Conservation (phyloP, 768 basidiomycete genomes). For the Agrocybe chaxingu region DNA sequence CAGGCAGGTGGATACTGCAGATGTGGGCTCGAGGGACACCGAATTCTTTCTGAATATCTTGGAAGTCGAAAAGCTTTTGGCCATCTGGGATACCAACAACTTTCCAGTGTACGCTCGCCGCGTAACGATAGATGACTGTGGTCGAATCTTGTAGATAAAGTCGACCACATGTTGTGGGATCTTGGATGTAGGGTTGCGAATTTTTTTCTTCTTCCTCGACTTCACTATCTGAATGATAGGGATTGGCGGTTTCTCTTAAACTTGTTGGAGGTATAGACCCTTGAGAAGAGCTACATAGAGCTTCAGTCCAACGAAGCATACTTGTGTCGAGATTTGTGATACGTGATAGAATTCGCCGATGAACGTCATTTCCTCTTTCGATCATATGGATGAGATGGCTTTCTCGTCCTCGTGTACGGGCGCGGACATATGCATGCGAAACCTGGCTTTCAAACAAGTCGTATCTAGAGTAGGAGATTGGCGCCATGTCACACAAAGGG, state of each 20-base stretch:
- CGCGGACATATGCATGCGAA: conserved; percentile 53
- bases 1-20: conserved; percentile 49
- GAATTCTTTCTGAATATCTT: conserved; percentile 29
- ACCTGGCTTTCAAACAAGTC: conserved; percentile 62
- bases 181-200: conserved; percentile 40
- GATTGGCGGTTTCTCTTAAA: conserved; percentile 34
- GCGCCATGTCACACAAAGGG: not conserved
- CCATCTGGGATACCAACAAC: conserved; percentile 9
- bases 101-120: conserved; percentile 18
- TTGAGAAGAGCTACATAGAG: conserved; percentile 32
- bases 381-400: conserved; percentile 62
- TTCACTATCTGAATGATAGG: conserved; percentile 49
- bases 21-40: conserved; percentile 21
- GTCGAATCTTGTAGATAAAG: conserved; percentile 60
- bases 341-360: conserved; percentile 49
- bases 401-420: conserved; percentile 41
- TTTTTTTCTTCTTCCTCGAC: conserved; percentile 37
- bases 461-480: conserved; percentile 35
- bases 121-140: conserved; percentile 52
- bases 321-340: conserved; percentile 35
- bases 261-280: conserved; percentile 44
- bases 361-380: conserved; percentile 53
- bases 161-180: conserved; percentile 60
- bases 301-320: conserved; percentile 49
- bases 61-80: conserved; percentile 36